Evolutionary conservation across 768 basidiomycete species (phyloP), one percentile per base, ranked within the genome.

Genomic region (Vararia minispora): DNA sequence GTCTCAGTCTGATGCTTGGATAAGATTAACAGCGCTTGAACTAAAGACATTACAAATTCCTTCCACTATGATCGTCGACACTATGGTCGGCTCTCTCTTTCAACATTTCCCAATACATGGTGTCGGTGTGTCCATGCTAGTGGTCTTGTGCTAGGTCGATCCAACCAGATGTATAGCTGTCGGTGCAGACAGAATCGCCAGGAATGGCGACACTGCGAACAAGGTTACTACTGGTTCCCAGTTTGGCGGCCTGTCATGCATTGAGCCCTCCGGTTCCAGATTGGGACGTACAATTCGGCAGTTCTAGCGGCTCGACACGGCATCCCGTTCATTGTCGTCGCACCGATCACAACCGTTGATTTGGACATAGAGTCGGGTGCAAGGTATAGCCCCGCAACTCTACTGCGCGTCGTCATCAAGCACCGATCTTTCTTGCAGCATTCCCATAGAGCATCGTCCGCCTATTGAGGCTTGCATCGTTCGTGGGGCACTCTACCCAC

Each of bases 181-280:
- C 26, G 88, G 89, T 27, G 87, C 89, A 12, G 89, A 92, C 55
- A 67, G 90, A 42, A 79, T 98, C 47, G 87, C 89, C 2, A 72
- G 64, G 54, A 97, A 98, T 52, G 94, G 94, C 4, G 94, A 97
- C 61, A 97, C 94, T 1, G 94, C 94, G 12, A 98, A 98, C 69
- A 98, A 98, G 67, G 76, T 73, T 8, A 23, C 10, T n/a, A 24
- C 12, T 17, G 18, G 24, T 27, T 29, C 17, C 6, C 16, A 3
- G 34, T 39, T 36, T 28, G 13, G 25, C 32, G 21, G 17, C 21
- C n/a, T 28, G 11, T 21, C 2, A 2, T 8, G 11, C 22, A 7
- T 16, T 26, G 10, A 37, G 33, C 22, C 27, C 23, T 23, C 33
- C 9, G 35, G 6, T 13, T 13, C 11, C 48, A 71, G 68, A 84